These are phyloP conservation scores for Eimeria brunetti DNA, from an alignment of 169 alveolate genomes.

Conservation along the genomic window DNA sequence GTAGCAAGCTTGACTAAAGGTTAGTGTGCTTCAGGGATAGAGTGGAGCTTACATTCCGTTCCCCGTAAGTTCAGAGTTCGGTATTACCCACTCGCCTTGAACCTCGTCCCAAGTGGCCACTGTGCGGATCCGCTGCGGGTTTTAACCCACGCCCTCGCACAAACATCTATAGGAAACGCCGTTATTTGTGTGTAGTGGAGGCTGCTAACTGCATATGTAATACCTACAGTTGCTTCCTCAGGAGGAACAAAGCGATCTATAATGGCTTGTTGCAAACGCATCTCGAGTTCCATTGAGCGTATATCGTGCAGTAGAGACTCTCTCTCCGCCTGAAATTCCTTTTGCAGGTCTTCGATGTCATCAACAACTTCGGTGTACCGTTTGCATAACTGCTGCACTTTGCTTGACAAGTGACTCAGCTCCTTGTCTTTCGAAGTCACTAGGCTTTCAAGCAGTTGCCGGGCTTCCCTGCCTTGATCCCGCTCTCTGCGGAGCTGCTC, in stretches of 20 bases:
- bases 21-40: neutral
- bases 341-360: constrained; percentile 88
- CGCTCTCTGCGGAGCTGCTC: constrained; percentile 68
- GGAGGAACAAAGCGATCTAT: constrained; percentile 88
- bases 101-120: constrained; percentile 62
- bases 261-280: constrained; percentile 86
- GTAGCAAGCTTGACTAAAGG: neutral
- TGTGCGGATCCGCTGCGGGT: constrained; percentile 45
- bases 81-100: constrained; percentile 66
- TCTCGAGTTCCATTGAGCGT: constrained; percentile 85
- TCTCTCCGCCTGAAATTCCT: constrained; percentile 88
- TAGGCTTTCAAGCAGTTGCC: constrained; percentile 46
- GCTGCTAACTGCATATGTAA: neutral
- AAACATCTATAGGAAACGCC: neutral
- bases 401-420: constrained; percentile 61
- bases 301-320: constrained; percentile 90
- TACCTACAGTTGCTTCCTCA: constrained; percentile 81
- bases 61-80: constrained; percentile 69
- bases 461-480: constrained; percentile 45
- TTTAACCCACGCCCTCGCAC: neutral
- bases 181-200: neutral
- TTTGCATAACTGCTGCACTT: constrained; percentile 83
- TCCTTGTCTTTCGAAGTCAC: constrained; percentile 79
- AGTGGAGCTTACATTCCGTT: constrained; percentile 41
- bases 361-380: constrained; percentile 85